A percentile compares a stretch with the other conserved stretches of the same genome.
Evolutionary conservation across 345 rosid genomes (phyloP).

Genomic region (Euphorbia lathyris): DNA sequence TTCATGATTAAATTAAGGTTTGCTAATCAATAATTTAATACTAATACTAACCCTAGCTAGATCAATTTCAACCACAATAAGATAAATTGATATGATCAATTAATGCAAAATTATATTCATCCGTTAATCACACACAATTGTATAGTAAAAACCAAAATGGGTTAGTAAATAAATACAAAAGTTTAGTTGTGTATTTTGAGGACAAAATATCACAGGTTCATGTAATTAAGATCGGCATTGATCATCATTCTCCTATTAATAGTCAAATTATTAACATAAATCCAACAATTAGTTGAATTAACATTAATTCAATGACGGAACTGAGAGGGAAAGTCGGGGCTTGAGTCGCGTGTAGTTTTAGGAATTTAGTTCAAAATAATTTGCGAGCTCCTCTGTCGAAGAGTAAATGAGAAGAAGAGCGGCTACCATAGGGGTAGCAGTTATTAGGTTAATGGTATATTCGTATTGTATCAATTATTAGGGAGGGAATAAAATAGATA

Average conservation of each 20-base stretch:
- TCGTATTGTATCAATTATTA: no score
- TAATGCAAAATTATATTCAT: neutral
- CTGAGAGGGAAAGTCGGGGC: no score
- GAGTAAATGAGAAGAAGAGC: no score
- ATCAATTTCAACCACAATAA: constrained; percentile 20
- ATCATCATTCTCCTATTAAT: neutral
- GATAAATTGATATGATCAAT: neutral
- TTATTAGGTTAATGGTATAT: no score
- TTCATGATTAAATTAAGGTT: neutral
- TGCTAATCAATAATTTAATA: no score
- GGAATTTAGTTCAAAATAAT: no score
- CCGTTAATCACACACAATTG: neutral
- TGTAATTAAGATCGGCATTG: neutral
- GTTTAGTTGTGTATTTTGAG: constrained; percentile 19
- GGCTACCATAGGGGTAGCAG: no score
- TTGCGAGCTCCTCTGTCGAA: no score
- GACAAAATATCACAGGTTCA: constrained; percentile 29
- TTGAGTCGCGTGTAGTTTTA: no score
- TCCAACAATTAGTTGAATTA: neutral
- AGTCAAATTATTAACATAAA: neutral
- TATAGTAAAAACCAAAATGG: constrained; percentile 11
- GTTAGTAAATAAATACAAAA: constrained; percentile 22
- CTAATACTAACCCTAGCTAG: constrained; percentile 21
- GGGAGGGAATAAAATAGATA: no score
- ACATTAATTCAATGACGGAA: no score